Percentiles rank a stretch among this genome's conserved stretches.
phyloP scores from a whole-genome alignment of 345 rosid species.

The Erucastrum elatum region DNA sequence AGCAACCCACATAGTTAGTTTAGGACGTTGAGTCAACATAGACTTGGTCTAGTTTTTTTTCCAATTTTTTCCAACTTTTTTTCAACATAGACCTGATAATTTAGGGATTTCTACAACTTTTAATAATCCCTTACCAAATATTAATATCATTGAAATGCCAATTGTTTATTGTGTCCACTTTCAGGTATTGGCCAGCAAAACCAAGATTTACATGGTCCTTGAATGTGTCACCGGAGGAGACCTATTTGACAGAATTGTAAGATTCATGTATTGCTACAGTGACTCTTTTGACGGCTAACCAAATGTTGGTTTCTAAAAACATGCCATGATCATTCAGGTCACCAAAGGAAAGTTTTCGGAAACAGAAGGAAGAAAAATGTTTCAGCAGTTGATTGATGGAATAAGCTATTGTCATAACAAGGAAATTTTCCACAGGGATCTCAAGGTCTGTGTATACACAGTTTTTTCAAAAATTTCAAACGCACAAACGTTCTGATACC shows the following conservation, averaged over 20 bases:
- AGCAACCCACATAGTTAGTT: slow-evolving; percentile 4
- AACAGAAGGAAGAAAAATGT: slow-evolving; percentile 67
- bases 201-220: slow-evolving; percentile 81
- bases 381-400: slow-evolving; percentile 90
- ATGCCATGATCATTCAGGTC: slow-evolving; percentile 46
- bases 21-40: not conserved
- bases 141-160: not conserved
- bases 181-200: slow-evolving; percentile 93
- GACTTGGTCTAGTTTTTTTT: slow-evolving; percentile 8
- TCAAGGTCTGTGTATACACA: slow-evolving; percentile 52
- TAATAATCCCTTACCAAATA: too few relatives aligned
- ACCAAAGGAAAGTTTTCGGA: slow-evolving; percentile 63
- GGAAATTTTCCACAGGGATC: slow-evolving; percentile 89
- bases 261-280: slow-evolving; percentile 9
- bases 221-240: slow-evolving; percentile 88
- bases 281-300: not conserved
- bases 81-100: not conserved
- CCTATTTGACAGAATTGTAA: slow-evolving; percentile 76
- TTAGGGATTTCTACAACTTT: not conserved
- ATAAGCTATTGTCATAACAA: slow-evolving; percentile 78
- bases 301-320: not conserved
- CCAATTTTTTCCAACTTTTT: not conserved
- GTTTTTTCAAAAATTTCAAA: not conserved
- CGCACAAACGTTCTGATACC: slow-evolving; percentile 25
- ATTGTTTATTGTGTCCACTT: not conserved